Conservation (phyloP, 805 yeast genomes). For the Saccharomycopsis sp. region DNA sequence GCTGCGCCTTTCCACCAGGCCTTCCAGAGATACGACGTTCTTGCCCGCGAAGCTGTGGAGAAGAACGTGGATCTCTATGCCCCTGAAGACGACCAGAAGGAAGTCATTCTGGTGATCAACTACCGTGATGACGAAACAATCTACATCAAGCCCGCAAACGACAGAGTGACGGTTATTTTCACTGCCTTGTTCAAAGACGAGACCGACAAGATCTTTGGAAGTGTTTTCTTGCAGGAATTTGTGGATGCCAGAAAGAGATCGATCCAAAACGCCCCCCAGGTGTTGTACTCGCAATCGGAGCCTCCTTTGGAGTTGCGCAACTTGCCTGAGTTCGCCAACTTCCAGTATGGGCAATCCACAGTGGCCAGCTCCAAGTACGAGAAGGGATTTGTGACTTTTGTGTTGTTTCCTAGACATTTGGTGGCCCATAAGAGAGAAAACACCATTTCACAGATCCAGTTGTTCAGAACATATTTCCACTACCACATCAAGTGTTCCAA, state of each 20-base stretch:
- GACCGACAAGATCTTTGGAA: slow-evolving; percentile 87
- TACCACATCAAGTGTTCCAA: slow-evolving; percentile 97
- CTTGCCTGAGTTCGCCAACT: slow-evolving; percentile 29
- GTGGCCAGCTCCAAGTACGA: slow-evolving; percentile 32
- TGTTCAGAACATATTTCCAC: slow-evolving; percentile 95
- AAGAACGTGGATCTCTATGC: slow-evolving; percentile 32
- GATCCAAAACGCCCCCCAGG: slow-evolving; percentile 98
- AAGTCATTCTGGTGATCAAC: slow-evolving; percentile 54
- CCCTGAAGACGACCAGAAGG: slow-evolving; percentile 40
- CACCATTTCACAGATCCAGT: slow-evolving; percentile 84
- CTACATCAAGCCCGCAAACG: slow-evolving; percentile 84
- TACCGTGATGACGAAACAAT: slow-evolving; percentile 93
- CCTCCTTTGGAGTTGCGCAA: slow-evolving; percentile 83
- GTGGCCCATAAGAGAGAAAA: slow-evolving; percentile 65
- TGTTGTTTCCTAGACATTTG: slow-evolving; percentile 76
- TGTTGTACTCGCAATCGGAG: slow-evolving; percentile 78
- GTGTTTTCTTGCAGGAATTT: slow-evolving; percentile 86
- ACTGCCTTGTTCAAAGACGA: slow-evolving; percentile 94
- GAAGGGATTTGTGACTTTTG: slow-evolving; percentile 57
- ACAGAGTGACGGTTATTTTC: slow-evolving; percentile 93
- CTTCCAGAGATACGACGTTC: slow-evolving; percentile 66
- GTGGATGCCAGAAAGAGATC: slow-evolving; percentile 94
- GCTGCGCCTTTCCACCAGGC: slow-evolving; percentile 93
- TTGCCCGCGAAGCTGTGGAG: slow-evolving; percentile 39
- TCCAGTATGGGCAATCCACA: slow-evolving; percentile 25